Conservation (phyloP, 768 basidiomycete genomes). For the Dacryopinax spathularia region DNA sequence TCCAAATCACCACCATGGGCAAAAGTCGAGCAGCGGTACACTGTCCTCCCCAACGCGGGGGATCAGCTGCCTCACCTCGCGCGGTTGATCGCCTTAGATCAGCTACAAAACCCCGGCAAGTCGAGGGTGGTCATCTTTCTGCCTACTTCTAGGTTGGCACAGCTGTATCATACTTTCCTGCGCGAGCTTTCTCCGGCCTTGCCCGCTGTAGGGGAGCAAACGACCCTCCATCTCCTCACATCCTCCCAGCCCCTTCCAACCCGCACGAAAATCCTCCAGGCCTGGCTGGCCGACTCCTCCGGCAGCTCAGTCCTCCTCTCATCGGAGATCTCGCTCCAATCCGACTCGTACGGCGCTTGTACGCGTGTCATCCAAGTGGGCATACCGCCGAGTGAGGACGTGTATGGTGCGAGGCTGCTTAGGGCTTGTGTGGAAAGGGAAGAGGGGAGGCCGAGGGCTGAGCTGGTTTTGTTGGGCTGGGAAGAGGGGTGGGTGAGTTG, state of each 20-base stretch:
- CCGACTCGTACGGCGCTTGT: conserved; percentile 78
- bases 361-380: conserved; percentile 88
- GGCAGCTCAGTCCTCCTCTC: conserved; percentile 56
- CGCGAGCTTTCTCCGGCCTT: conserved; percentile 31
- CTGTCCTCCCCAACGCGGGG: conserved; percentile 46
- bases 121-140: conserved; percentile 76
- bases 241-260: conserved; percentile 64
- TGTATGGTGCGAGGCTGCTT: conserved; percentile 81
- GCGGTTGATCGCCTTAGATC: conserved; percentile 75
- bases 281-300: conserved; percentile 41
- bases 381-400: conserved; percentile 48
- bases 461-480: no score
- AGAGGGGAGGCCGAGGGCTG: no score
- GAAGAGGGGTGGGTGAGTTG: no score
- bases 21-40: conserved; percentile 63
- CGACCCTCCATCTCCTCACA: conserved; percentile 59
- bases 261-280: conserved; percentile 46
- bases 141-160: conserved; percentile 71
- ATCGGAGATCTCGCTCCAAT: conserved; percentile 79
- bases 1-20: conserved; percentile 37
- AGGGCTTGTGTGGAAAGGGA: no score
- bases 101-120: conserved; percentile 46
- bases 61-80: conserved; percentile 69
- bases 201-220: conserved; percentile 39
- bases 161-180: conserved; percentile 54